A percentile compares a stretch with the other conserved stretches of the same genome.
Evolutionary conservation across 2,329 filamentous ascomycete species (phyloP).

Genomic region (Xylariales sp.): DNA sequence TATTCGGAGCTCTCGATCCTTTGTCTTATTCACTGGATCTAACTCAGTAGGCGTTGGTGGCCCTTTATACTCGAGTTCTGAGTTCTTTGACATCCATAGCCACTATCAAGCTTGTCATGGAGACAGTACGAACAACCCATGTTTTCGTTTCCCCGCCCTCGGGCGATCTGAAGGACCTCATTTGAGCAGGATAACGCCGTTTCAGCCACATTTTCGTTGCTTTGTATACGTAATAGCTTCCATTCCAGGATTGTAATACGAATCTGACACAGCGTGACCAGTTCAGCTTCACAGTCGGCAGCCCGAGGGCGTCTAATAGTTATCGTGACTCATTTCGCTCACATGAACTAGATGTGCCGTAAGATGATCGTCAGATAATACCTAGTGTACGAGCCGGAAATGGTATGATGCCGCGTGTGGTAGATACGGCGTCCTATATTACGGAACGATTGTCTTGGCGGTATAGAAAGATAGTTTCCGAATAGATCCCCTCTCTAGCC

Average conservation of each 20-base stretch:
- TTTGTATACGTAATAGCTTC: background rate
- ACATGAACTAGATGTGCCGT: background rate
- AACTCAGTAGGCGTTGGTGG: background rate
- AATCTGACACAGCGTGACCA: background rate
- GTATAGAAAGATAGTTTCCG: background rate
- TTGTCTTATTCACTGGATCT: background rate
- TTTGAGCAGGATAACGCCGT: slow-evolving; percentile 1
- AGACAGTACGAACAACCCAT: background rate
- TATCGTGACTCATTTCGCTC: background rate
- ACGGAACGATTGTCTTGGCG: background rate
- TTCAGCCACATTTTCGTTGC: background rate
- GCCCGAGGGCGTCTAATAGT: background rate
- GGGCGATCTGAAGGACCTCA: background rate
- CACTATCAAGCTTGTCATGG: background rate
- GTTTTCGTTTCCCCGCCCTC: background rate
- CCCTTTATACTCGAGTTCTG: slow-evolving; percentile 6
- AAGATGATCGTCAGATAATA: background rate
- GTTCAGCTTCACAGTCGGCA: background rate
- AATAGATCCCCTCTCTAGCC: background rate
- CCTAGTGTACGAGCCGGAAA: background rate
- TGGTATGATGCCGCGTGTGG: background rate
- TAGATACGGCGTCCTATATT: background rate
- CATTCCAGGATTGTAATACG: background rate
- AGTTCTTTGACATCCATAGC: background rate
- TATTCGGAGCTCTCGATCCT: background rate